Base-by-base conservation (phyloP, 139 green algal species). In the Picochlorum sp. region DNA sequence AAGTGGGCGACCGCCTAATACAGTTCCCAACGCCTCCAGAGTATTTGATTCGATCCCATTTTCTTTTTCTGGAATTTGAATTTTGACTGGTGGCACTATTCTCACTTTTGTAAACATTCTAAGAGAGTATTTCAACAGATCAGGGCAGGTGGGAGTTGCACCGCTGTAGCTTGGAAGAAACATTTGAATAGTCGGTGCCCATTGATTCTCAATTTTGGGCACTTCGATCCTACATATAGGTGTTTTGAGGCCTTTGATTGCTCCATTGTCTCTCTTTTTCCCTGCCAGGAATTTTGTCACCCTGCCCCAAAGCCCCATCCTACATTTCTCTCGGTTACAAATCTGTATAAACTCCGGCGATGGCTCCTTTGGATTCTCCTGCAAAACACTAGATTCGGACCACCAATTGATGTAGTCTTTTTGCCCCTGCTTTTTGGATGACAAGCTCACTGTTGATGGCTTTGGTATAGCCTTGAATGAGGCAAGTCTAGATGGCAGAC, bases 401-500 rank as follows among this genome's bases (percentile, higher is more conserved):
- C 39, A 45, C 39, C 39, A 45, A 14, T 45, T n/a, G n/a, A n/a
- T n/a, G n/a, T n/a, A n/a, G n/a, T n/a, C n/a, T n/a, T n/a, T n/a
- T n/a, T n/a, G n/a, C n/a, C n/a, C n/a, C n/a, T n/a, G n/a, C n/a
- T n/a, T n/a, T n/a, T n/a, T n/a, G n/a, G n/a, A n/a, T n/a, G n/a
- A n/a, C n/a, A n/a, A n/a, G n/a, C n/a, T n/a, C n/a, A n/a, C n/a
- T n/a, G n/a, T n/a, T 53, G 44, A 31, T 29, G 55, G 39, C 26
- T 50, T 37, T 6, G 37, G 69, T n/a, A 59, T 50, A 18, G 62
- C 61, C 2, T n/a, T 61, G 57, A 96, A 94, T 14, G 50, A 25
- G 1, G 80, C 81, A 1, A 92, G 63, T 16, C 88, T 74, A 1
- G 86, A 94, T 5, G 88, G 88, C 49, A 96, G 75, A 10, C 88